Percentiles rank a stretch among this genome's conserved stretches.
These are phyloP conservation scores for Xylaria sp. DNA, from an alignment of 2,329 filamentous ascomycete genomes.

Conservation along the genomic window DNA sequence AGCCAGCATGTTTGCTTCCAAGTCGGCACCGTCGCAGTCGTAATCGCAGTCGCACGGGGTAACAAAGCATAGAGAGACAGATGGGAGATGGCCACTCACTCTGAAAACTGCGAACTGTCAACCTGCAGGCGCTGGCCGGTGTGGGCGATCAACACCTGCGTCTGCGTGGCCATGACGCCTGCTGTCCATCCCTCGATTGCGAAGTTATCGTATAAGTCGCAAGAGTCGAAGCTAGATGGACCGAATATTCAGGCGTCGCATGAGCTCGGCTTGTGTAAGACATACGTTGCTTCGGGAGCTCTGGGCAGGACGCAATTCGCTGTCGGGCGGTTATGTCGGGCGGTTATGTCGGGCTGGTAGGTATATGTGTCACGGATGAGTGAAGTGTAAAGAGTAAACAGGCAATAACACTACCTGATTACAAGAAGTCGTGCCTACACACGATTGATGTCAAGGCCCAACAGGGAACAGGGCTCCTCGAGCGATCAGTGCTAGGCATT, in stretches of 20 bases:
- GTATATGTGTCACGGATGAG: too few species aligned
- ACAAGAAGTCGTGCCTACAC: neutral
- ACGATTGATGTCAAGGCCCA: neutral
- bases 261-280: neutral
- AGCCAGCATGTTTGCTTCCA: neutral
- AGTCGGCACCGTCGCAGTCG: neutral
- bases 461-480: neutral
- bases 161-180: constrained; percentile 63
- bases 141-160: constrained; percentile 87
- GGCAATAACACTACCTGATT: too few species aligned
- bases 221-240: neutral
- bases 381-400: too few species aligned
- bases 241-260: neutral
- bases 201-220: constrained; percentile 5
- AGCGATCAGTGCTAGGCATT: neutral
- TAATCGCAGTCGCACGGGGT: neutral
- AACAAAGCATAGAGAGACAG: neutral
- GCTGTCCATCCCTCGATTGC: constrained; percentile 31
- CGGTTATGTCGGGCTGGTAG: constrained; percentile 12
- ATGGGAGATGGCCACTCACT: constrained; percentile 46
- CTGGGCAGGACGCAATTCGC: constrained; percentile 12
- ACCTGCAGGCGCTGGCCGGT: constrained; percentile 80
- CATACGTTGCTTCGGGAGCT: constrained; percentile 4
- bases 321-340: constrained; percentile 14
- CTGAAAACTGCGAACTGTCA: constrained; percentile 69